Evolutionary conservation across 2,329 filamentous ascomycete genomes (phyloP), one percentile per base, ranked within the genome.

Genomic region (Ceratocystiopsis sp.): DNA sequence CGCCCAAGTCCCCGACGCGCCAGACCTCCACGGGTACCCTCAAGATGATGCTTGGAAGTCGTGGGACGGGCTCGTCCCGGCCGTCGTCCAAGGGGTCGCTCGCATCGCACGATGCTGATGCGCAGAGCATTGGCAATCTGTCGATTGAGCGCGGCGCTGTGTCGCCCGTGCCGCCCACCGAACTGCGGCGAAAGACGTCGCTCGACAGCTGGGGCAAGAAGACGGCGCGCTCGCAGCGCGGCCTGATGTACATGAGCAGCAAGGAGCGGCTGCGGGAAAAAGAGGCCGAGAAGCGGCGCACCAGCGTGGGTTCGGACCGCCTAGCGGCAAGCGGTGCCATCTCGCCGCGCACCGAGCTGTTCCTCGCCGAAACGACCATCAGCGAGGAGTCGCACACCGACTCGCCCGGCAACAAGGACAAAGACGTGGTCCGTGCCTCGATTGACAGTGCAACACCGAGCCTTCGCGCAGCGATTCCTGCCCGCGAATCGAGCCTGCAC

Each of bases 231-330:
- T 62, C 62, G 45, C 59, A 70, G 48, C 73, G 70, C 54, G 71
- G 76, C 3, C 60, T 83, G 53, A 76, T 78, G 70, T 82, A 83
- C 53, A 83, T 80, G 77, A 77, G 70, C 60, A 84, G 80, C 38
- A 78, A 73, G 54, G 80, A 84, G 56, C 67, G 69, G 29, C 60
- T 84, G 38, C 68, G 71, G 38, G 73, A 76, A 42, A 75, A 68
- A 49, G 77, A 81, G 48, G 61, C 61, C 4, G 76, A 81, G 49
- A 70, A 71, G 51, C 79, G 73, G 52, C 67, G 75, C 36, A 53
- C 61, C n/a, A 68, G 61, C 50, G 51, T 62, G 47, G 61, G 62
- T 35, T 55, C 59, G 19, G 62, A 58, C 34, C 57, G 57, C 38
- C 54, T 51, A 32, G 49, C 46, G 53, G 42, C 46, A 2, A 53